Evolutionary conservation across 2,329 filamentous ascomycete genomes (phyloP).

Genomic region (Raffaelea albimanens): DNA sequence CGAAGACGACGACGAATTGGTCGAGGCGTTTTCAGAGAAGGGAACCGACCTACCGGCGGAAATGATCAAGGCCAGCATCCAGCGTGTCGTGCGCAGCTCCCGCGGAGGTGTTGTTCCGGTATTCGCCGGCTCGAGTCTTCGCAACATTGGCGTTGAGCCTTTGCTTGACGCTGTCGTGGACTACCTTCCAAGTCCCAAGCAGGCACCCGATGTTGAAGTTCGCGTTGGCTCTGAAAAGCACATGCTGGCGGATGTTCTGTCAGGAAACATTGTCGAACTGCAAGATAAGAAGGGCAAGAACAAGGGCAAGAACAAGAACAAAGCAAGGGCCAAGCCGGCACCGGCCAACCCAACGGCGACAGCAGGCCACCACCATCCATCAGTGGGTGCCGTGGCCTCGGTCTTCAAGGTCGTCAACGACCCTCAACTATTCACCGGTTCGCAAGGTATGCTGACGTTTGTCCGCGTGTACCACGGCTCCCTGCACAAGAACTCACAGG

Average conservation of each 20-base stretch:
- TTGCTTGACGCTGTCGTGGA: constrained; percentile 82
- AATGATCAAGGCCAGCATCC: constrained; percentile 63
- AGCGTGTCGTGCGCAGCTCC: constrained; percentile 58
- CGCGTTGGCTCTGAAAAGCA: constrained; percentile 41
- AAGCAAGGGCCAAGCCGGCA: no score
- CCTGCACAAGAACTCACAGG: constrained; percentile 60
- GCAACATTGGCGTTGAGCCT: constrained; percentile 88
- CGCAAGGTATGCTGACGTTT: constrained; percentile 61
- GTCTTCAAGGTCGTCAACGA: constrained; percentile 96
- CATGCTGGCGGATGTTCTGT: constrained; percentile 28
- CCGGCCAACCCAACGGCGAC: no score
- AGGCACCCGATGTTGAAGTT: constrained; percentile 12
- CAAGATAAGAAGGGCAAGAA: not conserved
- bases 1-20: constrained; percentile 77
- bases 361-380: constrained; percentile 15
- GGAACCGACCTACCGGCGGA: constrained; percentile 63
- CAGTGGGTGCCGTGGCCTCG: constrained; percentile 41
- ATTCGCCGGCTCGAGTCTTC: constrained; percentile 86
- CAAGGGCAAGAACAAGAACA: constrained; percentile 10
- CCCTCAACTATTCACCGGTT: constrained; percentile 35
- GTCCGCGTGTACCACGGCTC: constrained; percentile 84
- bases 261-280: not conserved
- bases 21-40: constrained; percentile 73
- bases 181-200: constrained; percentile 68
- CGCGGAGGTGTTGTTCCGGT: constrained; percentile 72